Evolutionary conservation across 768 basidiomycete genomes (phyloP).

Genomic region (Lactarius hengduanensis): DNA sequence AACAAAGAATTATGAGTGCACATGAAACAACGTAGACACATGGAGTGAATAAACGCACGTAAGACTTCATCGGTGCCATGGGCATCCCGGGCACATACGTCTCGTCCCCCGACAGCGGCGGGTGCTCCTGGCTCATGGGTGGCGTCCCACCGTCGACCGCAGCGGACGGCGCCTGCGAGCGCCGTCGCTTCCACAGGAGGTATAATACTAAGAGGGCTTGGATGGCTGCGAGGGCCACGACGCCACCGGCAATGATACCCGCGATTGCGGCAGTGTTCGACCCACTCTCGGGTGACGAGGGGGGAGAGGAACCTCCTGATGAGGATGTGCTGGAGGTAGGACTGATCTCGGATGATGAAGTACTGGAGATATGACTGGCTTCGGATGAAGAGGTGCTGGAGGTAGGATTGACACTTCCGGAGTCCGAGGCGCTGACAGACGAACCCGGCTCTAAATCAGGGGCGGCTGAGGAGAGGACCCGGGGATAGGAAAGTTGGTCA

Average conservation of each 20-base stretch:
- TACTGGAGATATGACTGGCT: too few species aligned
- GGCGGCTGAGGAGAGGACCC: neutral
- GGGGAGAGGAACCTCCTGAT: too few species aligned
- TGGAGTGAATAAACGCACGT: neutral
- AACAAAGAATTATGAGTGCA: neutral
- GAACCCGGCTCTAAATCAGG: neutral
- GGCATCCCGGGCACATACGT: neutral
- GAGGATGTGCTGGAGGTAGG: too few species aligned
- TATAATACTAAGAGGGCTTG: neutral
- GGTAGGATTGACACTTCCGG: too few species aligned
- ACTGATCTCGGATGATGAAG: too few species aligned
- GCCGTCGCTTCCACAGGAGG: neutral
- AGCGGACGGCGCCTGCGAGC: neutral
- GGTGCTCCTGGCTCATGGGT: too few species aligned
- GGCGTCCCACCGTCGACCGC: too few species aligned
- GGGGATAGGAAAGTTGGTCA: neutral
- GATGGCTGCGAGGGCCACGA: neutral
- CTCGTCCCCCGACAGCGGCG: too few species aligned
- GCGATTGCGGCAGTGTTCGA: neutral
- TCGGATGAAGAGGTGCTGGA: neutral
- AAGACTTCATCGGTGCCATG: neutral
- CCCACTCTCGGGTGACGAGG: neutral
- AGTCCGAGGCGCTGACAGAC: neutral
- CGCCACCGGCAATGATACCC: slow-evolving; percentile 1
- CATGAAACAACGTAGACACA: neutral